Conservation (phyloP, 257 asterid genomes). For the Leptodermis oblonga region DNA sequence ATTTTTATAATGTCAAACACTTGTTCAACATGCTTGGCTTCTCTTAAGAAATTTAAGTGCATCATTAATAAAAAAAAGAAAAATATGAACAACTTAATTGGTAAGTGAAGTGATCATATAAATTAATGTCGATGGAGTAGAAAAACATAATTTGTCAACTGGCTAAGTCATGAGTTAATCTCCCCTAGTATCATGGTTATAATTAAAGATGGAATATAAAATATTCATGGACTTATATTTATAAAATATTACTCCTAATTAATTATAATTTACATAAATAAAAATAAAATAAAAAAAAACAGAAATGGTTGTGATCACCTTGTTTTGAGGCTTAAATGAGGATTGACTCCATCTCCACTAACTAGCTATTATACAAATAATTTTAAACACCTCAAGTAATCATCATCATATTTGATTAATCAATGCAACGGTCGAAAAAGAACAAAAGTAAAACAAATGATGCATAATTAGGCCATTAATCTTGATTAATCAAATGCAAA, state of each 20-base stretch:
- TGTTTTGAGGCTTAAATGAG: constrained; percentile 16
- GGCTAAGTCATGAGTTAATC: constrained; percentile 8
- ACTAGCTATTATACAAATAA: too few species aligned
- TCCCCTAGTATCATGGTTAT: background rate
- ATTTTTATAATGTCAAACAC: background rate
- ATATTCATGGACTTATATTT: background rate
- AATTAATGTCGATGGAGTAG: background rate
- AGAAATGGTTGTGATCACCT: constrained; percentile 12
- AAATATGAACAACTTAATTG: background rate
- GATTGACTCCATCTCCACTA: constrained; percentile 16
- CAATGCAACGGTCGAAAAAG: constrained; percentile 33
- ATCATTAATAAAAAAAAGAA: background rate
- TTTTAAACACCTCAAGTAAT: constrained; percentile 7
- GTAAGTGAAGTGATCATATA: background rate
- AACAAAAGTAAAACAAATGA: constrained; percentile 16
- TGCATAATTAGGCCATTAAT: constrained; percentile 18
- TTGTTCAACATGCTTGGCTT: background rate
- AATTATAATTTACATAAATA: too few species aligned
- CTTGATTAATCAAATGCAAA: too few species aligned
- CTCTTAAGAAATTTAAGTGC: background rate
- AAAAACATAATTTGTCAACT: background rate
- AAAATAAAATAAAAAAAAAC: background rate
- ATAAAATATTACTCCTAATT: too few species aligned
- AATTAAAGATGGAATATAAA: constrained; percentile 9
- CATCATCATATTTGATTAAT: constrained; percentile 10